Base-by-base conservation (phyloP, 805 yeast species). In the Cyberlindnera meyerae region DNA sequence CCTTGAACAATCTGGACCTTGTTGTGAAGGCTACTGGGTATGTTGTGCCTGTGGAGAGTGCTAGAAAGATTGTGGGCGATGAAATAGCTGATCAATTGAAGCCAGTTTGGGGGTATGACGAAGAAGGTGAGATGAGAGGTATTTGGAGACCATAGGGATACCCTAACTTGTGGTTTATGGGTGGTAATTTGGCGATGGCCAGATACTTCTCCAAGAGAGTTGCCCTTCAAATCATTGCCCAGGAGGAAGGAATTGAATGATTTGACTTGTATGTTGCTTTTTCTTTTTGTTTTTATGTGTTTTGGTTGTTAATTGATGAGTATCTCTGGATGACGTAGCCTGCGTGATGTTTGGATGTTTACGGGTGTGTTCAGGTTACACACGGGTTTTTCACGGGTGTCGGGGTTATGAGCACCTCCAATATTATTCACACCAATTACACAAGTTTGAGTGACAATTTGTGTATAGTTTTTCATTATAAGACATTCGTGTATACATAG, bases 21-120 rank as follows among this genome's bases (percentile, higher is more conserved):
- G 63, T 67, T 24, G 72, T 68, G 7, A 57, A 66, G 44, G 72
- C 72, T 6, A 68, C 73, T 9, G 73, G 73, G 4, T 68, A 62
- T 40, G 52, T 62, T 18, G 63, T 63, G 46, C 62, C 65, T 68
- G 63, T 52, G 46, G 67, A 64, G 18, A 64, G 70, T 18, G 68
- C 66, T 3, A 50, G 56, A 33, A 56, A 54, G 36, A 50, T 63
- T 17, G 59, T 66, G 42, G 71, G 70, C 17, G 57, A 60, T 14
- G 45, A 52, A 17, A 60, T 65, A 29, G 63, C 68, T 13, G 52
- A 55, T 24, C 51, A 52, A 33, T 48, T 63, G 42, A 55, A 61
- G n/a, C 63, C 64, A 11, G 62, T 65, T 12, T 66, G 71, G 71
- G 63, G 65, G 9, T 46, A 64, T 25, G 70, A 68, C 45, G 58